Conservation (phyloP, 2,329 filamentous ascomycete genomes). For the Apiospora rasikravindrae region DNA sequence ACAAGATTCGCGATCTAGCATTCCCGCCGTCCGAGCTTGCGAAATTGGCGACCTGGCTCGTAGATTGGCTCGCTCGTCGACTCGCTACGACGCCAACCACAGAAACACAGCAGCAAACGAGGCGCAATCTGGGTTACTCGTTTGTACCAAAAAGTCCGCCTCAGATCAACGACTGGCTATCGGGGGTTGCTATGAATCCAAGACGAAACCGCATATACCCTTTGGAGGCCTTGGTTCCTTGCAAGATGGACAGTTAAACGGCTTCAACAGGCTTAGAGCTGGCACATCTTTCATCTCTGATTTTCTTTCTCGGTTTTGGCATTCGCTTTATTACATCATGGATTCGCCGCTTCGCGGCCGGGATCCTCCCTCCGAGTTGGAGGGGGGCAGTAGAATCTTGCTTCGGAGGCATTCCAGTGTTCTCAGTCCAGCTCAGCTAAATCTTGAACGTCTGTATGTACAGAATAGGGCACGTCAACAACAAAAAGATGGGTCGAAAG, state of each 20-base stretch:
- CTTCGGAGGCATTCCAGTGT: constrained; percentile 37
- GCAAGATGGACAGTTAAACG: constrained; percentile 13
- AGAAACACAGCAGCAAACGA: constrained; percentile 18
- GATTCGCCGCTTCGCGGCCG: constrained; percentile 37
- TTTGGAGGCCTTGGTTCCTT: constrained; percentile 5
- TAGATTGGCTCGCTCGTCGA: constrained; percentile 31
- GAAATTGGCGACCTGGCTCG: constrained; percentile 34
- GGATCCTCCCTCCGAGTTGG: constrained; percentile 28
- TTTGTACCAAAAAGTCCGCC: constrained; percentile 7
- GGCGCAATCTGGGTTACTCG: constrained; percentile 4
- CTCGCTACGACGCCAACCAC: constrained; percentile 21
- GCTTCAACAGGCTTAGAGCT: constrained; percentile 9
- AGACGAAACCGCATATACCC: constrained; percentile 14
- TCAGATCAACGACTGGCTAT: background rate
- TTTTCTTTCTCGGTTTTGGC: constrained; percentile 11
- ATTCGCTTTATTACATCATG: constrained; percentile 30
- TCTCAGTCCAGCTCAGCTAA: constrained; percentile 65
- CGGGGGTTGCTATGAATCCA: constrained; percentile 4
- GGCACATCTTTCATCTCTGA: background rate
- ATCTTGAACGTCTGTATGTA: constrained; percentile 65
- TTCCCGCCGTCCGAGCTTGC: constrained; percentile 29
- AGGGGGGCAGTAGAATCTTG: constrained; percentile 26
- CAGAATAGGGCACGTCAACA: constrained; percentile 62
- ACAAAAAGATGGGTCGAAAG: constrained; percentile 52
- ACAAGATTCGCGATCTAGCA: constrained; percentile 27